Evolutionary conservation across 192 early-diverging fungal genomes (phyloP).

Genomic region (Coemansia sp.): DNA sequence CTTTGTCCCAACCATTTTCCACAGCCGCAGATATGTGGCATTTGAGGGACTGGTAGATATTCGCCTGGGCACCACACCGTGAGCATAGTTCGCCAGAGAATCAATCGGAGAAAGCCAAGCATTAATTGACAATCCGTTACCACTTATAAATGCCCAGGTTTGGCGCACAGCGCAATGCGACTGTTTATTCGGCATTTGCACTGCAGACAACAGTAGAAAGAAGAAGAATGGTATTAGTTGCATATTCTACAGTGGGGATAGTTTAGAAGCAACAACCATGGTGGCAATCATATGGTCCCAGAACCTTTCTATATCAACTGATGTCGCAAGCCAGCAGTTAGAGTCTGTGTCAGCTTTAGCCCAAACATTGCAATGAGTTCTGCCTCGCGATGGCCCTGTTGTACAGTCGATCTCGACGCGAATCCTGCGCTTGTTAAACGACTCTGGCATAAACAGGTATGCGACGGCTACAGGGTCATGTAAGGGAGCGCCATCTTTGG

Average conservation of each 20-base stretch:
- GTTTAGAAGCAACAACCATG: not conserved
- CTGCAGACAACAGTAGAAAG: not conserved
- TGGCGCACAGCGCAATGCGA: no score
- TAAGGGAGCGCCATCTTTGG: conserved; percentile 21
- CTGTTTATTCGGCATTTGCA: not conserved
- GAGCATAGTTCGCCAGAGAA: no score
- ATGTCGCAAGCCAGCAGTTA: conserved; percentile 31
- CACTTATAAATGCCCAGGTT: no score
- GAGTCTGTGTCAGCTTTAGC: not conserved
- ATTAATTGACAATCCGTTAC: no score
- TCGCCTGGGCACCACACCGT: no score
- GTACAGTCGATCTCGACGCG: conserved; percentile 19
- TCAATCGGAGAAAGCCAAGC: no score
- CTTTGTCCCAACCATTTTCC: no score
- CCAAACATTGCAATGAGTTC: conserved; percentile 19
- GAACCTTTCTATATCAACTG: conserved; percentile 22
- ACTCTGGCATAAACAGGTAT: conserved; percentile 30
- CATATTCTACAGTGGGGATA: not conserved
- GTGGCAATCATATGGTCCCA: conserved; percentile 34
- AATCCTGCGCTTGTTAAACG: conserved; percentile 15
- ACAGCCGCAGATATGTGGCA: no score
- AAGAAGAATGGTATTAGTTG: not conserved
- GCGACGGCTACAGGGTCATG: conserved; percentile 36
- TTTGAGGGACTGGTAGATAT: no score
- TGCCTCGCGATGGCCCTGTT: conserved; percentile 3